These are phyloP conservation scores for Trichomonascus vanleenenianus DNA, from an alignment of 805 yeast species.

Conservation along the genomic window DNA sequence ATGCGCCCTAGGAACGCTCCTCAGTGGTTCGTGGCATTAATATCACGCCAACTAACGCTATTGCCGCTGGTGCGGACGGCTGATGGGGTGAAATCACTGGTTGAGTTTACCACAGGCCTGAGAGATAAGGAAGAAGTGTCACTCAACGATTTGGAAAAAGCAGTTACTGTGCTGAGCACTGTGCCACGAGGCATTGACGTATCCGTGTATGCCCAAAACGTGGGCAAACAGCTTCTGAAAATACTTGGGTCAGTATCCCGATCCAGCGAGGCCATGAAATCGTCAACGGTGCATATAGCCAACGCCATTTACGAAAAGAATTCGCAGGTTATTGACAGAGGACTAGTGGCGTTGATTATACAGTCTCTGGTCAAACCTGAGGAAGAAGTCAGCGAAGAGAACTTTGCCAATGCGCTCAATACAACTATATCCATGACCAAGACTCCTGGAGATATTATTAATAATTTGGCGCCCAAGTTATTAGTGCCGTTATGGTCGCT, in stretches of 20 bases:
- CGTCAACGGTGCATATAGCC: conserved; percentile 45
- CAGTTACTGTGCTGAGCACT: conserved; percentile 54
- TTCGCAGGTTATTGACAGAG: conserved; percentile 36
- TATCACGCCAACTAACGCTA: conserved; percentile 43
- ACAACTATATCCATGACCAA: conserved; percentile 26
- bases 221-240: conserved; percentile 50
- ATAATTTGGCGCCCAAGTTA: conserved; percentile 2
- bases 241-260: conserved; percentile 33
- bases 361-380: conserved; percentile 42
- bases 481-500: conserved; percentile 20
- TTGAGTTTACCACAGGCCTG: conserved; percentile 71
- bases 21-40: conserved; percentile 39
- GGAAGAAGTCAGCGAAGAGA: conserved; percentile 25
- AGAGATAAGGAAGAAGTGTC: conserved; percentile 66
- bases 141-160: conserved; percentile 56
- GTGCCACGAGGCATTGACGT: conserved; percentile 49
- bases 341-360: conserved; percentile 31
- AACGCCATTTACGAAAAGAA: conserved; percentile 31
- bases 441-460: neutral
- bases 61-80: conserved; percentile 47
- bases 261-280: conserved; percentile 36
- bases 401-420: conserved; percentile 54
- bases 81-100: conserved; percentile 65
- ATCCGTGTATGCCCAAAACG: conserved; percentile 32
- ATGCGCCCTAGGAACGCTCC: conserved; percentile 39